Evolutionary conservation across 345 rosid species (phyloP), one percentile per base, ranked within the genome.

Genomic region (Theobroma cacao): DNA sequence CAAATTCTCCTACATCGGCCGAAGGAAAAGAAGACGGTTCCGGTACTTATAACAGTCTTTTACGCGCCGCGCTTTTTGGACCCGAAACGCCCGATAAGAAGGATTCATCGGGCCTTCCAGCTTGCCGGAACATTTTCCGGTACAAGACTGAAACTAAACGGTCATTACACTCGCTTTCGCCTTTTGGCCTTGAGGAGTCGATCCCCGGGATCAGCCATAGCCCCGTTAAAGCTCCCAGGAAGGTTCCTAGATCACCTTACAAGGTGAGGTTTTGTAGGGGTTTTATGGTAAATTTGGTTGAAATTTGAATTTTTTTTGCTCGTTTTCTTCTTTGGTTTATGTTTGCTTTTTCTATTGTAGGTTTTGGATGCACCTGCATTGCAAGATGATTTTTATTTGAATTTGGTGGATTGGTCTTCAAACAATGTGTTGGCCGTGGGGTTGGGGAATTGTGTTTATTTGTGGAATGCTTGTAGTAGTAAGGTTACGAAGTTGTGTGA

Each of bases 381-480:
- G 91, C 98, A 94, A 85, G 99, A 97, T 88, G 99, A 97, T 88
- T 97, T 94, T 83, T 97, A 97, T 82, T 88, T 94, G 88, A 97
- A 97, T 82, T 87, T 97, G 17, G 98, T 94, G 82, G 98, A 97
- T 74, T 97, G 98, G 99, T 97, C 98, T n/a, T 88, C 97, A 3
- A 91, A 91, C 75, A 97, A 97, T 77, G 98, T 97, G 74, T 82
- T 94, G 76, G 94, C 98, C 0, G 99, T 97, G 48, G 99, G 99
- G 72, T 81, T 97, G 80, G 98, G 91, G 43, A 94, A 89, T 80
- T 97, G 99, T 72, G 99, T 97, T 43, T 97, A 97, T 84, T 75
- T 97, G 85, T 97, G 98, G 99, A 97, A 97, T 91, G 99, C 99
- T 86, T 91, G 92, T 80, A 97, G 94, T 81, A 97, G 98, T 82